phyloP scores from a whole-genome alignment of 176 grass and related monocot species.

The Musa schizocarpa region DNA sequence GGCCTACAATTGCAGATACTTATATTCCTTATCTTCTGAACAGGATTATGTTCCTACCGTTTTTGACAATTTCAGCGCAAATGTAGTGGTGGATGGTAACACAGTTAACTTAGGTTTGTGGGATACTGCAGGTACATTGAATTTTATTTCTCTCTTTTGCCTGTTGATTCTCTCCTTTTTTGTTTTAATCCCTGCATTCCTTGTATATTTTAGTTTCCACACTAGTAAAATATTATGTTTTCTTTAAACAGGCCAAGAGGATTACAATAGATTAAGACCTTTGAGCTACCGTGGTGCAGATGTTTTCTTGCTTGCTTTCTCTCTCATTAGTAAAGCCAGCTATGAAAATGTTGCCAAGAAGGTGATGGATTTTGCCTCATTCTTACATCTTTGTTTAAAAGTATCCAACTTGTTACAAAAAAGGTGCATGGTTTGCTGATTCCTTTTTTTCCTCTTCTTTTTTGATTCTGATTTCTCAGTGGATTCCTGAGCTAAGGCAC shows the following conservation, averaged over 20 bases:
- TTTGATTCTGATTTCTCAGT: conserved; percentile 27
- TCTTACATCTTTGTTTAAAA: neutral
- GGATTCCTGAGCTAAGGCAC: conserved; percentile 65
- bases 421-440: neutral
- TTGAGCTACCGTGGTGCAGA: conserved; percentile 49
- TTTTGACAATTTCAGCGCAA: conserved; percentile 18
- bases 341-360: conserved; percentile 50
- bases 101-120: conserved; percentile 41
- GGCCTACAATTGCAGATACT: too few relatives aligned
- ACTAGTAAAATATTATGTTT: conserved; percentile 2
- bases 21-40: neutral
- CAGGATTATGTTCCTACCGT: conserved; percentile 38
- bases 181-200: neutral
- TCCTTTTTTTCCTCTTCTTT: neutral
- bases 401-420: neutral
- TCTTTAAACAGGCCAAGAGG: conserved; percentile 38
- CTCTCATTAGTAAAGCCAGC: conserved; percentile 45
- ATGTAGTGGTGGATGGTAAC: conserved; percentile 35
- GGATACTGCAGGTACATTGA: conserved; percentile 31
- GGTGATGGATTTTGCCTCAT: conserved; percentile 1
- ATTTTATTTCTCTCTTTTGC: neutral
- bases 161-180: neutral
- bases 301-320: conserved; percentile 42
- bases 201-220: neutral
- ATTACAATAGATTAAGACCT: conserved; percentile 48